These are phyloP conservation scores for Mycena citricolor DNA, from an alignment of 1,284 basidiomycete genomes.

Conservation along the genomic window DNA sequence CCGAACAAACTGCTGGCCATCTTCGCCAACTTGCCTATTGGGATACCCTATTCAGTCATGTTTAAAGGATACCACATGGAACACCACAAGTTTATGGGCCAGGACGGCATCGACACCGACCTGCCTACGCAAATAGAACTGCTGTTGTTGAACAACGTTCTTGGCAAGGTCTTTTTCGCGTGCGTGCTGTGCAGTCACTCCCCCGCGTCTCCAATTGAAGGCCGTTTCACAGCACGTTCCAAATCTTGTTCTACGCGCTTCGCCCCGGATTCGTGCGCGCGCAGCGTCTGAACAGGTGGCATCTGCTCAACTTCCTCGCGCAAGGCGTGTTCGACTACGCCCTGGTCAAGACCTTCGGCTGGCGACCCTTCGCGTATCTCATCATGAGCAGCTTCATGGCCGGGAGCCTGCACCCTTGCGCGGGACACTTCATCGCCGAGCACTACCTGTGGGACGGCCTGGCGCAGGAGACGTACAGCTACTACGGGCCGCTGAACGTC, in stretches of 20 bases:
- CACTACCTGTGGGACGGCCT: conserved; percentile 92
- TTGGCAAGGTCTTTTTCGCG: conserved; percentile 98
- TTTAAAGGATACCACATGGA: conserved; percentile 98
- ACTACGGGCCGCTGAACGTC: conserved; percentile 91
- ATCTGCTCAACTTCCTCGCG: conserved; percentile 71
- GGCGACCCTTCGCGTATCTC: conserved; percentile 77
- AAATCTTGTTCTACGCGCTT: conserved; percentile 97
- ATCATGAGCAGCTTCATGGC: conserved; percentile 91
- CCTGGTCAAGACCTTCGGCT: conserved; percentile 63
- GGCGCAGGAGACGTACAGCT: conserved; percentile 94
- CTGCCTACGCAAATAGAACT: conserved; percentile 88
- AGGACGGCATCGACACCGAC: conserved; percentile 95
- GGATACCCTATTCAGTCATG: conserved; percentile 91
- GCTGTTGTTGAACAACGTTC: conserved; percentile 87
- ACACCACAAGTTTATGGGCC: conserved; percentile 93
- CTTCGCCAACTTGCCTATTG: conserved; percentile 90
- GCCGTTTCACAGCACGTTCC: conserved; percentile 73
- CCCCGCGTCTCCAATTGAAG: not conserved
- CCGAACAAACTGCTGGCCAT: conserved; percentile 90
- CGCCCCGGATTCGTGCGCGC: conserved; percentile 92
- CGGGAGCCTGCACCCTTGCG: conserved; percentile 91
- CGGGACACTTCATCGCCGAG: conserved; percentile 97
- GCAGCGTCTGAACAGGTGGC: conserved; percentile 84
- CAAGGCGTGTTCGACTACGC: conserved; percentile 76
- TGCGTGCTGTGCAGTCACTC: conserved; percentile 39